Evolutionary conservation across 345 rosid genomes (phyloP).

Genomic region (Murraya paniculata): DNA sequence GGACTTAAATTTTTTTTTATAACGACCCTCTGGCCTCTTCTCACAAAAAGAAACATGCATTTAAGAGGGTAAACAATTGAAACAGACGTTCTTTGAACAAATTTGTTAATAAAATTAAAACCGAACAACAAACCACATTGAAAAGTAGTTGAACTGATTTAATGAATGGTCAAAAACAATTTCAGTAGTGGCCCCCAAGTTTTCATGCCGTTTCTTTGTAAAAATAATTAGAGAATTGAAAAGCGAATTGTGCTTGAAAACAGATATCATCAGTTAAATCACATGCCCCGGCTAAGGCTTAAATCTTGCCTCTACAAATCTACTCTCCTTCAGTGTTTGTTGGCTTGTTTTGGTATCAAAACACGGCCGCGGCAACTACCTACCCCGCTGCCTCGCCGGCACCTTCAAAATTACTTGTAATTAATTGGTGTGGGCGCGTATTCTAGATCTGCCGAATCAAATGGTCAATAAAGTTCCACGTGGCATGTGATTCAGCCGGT

Average conservation of each 20-base stretch:
- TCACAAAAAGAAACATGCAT: background rate
- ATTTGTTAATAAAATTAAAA: background rate
- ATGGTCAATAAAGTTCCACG: background rate
- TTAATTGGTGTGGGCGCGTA: background rate
- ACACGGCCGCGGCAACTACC: constrained; percentile 7
- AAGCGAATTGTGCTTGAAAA: background rate
- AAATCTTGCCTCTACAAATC: background rate
- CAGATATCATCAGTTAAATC: background rate
- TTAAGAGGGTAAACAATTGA: background rate
- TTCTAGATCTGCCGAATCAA: background rate
- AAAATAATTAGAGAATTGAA: background rate
- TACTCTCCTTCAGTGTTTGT: background rate
- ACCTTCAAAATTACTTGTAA: background rate
- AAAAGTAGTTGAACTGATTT: background rate
- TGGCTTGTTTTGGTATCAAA: background rate
- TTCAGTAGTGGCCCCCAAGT: background rate
- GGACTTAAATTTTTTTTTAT: no score
- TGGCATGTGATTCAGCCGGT: background rate
- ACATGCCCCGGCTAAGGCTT: background rate
- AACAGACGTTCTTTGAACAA: background rate
- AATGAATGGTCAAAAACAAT: background rate
- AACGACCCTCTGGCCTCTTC: no score
- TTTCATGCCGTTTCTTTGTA: background rate
- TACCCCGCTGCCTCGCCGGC: background rate
- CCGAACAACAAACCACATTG: background rate